Conservation (phyloP, 192 early-diverging fungal genomes). For the Mortierella hygrophila region DNA sequence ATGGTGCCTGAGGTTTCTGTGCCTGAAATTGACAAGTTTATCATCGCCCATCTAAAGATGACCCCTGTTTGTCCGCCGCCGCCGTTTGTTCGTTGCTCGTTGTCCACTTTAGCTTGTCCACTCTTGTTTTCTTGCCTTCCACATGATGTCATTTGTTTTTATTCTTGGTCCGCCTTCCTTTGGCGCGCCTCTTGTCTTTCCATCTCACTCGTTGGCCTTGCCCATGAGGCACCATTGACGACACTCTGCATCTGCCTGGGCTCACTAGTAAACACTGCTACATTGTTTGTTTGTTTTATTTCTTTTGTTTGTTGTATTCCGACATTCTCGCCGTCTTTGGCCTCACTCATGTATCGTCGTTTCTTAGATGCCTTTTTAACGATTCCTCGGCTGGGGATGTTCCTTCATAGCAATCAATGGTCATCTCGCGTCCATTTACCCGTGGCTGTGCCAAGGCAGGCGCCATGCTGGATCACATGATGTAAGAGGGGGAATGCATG, state of each 20-base stretch:
- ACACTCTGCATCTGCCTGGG: constrained; percentile 3
- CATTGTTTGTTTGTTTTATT: background rate
- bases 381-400: background rate
- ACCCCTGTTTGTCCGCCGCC: background rate
- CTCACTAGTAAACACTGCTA: background rate
- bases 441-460: background rate
- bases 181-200: background rate
- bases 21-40: background rate
- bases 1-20: background rate
- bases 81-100: background rate
- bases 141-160: constrained; percentile 1
- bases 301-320: background rate
- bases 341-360: background rate
- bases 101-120: background rate
- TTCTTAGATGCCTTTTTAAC: background rate
- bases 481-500: background rate
- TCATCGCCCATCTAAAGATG: background rate
- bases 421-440: background rate
- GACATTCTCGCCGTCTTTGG: background rate
- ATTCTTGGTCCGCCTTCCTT: constrained; percentile 6
- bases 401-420: background rate
- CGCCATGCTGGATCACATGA: background rate
- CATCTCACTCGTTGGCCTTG: constrained; percentile 7
- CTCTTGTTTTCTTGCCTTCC: background rate
- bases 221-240: constrained; percentile 5